These are phyloP conservation scores for Cardamine chenopodiifolia DNA, from an alignment of 345 rosid genomes.

Conservation along the genomic window DNA sequence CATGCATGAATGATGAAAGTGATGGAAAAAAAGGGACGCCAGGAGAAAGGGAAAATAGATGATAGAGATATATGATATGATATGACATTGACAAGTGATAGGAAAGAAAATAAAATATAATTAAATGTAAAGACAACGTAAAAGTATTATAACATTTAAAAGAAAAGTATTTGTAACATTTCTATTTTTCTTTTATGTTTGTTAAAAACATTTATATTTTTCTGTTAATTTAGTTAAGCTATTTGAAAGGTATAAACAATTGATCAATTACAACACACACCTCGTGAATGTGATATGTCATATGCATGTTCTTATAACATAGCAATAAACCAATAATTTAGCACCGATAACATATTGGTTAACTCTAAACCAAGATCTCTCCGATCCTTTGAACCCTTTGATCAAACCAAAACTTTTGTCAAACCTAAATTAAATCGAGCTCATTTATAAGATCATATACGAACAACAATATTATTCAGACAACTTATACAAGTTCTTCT, in stretches of 20 bases:
- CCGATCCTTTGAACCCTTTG: neutral
- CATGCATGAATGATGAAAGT: constrained; percentile 30
- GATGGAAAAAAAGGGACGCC: neutral
- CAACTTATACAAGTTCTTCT: neutral
- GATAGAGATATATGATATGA: constrained; percentile 2
- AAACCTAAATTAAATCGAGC: too few relatives aligned
- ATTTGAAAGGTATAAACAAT: too few relatives aligned
- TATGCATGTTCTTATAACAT: neutral
- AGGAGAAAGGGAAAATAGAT: neutral
- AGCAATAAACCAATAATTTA: neutral
- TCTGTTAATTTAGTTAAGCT: too few relatives aligned
- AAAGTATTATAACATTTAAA: too few relatives aligned
- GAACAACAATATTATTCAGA: neutral
- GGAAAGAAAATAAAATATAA: neutral
- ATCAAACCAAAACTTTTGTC: too few relatives aligned
- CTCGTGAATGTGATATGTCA: neutral
- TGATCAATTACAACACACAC: neutral
- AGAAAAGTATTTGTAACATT: too few relatives aligned
- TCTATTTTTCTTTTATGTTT: too few relatives aligned
- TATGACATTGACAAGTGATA: constrained; percentile 34
- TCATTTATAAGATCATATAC: neutral
- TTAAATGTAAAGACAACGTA: constrained; percentile 5
- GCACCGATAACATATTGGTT: neutral
- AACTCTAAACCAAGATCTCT: neutral
- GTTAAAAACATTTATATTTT: too few relatives aligned